A percentile compares a stretch with the other conserved stretches of the same genome.
Conservation (phyloP, 768 basidiomycete genomes). For the Amanita subjunquillea region DNA sequence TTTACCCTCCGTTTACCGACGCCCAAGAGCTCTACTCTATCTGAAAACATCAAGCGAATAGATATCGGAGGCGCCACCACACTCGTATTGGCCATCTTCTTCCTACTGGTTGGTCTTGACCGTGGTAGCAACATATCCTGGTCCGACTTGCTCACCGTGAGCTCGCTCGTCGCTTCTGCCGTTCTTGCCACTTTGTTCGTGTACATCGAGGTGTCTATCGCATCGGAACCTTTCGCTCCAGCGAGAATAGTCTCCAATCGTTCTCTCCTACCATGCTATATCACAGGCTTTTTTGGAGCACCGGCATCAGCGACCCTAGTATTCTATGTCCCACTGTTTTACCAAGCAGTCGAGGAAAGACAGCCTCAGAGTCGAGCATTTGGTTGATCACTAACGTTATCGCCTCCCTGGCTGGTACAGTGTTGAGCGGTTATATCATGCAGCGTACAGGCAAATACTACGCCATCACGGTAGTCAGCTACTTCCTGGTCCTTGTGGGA, state of each 20-base stretch:
- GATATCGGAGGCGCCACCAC: conserved; percentile 51
- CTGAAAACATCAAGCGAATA: conserved; percentile 43
- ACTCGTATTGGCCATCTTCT: conserved; percentile 43
- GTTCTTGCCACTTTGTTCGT: conserved; percentile 28
- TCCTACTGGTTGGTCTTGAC: conserved; percentile 49
- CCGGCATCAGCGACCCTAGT: conserved; percentile 32
- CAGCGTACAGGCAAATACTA: conserved; percentile 52
- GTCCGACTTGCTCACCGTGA: conserved; percentile 27
- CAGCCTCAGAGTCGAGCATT: conserved; percentile 38
- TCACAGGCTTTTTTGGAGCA: conserved; percentile 47
- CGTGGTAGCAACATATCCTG: conserved; percentile 41
- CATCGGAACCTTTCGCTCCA: conserved; percentile 43
- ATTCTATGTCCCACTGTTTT: conserved; percentile 46
- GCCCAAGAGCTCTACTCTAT: conserved; percentile 28
- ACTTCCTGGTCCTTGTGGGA: conserved; percentile 27
- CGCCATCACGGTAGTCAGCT: conserved; percentile 33
- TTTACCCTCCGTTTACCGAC: conserved; percentile 46
- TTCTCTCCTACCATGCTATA: conserved; percentile 41
- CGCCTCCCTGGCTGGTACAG: conserved; percentile 37
- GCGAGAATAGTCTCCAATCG: conserved; percentile 20
- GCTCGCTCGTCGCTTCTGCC: conserved; percentile 22
- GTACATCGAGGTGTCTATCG: conserved; percentile 36
- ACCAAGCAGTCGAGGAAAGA: conserved; percentile 44
- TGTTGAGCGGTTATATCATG: conserved; percentile 42
- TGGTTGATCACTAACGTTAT: conserved; percentile 40